These are phyloP conservation scores for Sporothrix phasma DNA, from an alignment of 2,329 filamentous ascomycete species.

Conservation along the genomic window DNA sequence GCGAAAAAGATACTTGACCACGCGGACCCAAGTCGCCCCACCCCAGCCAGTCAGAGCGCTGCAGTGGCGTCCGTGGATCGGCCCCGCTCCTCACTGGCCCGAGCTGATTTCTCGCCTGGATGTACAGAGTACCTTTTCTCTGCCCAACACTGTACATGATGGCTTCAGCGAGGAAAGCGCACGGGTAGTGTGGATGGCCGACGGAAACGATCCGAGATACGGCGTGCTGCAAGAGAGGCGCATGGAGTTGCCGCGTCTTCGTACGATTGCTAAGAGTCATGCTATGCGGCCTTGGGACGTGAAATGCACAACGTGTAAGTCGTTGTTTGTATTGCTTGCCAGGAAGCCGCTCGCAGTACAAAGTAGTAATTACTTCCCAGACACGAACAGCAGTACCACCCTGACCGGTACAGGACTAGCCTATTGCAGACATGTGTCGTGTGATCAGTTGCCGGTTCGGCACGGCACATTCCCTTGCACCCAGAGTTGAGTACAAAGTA, in stretches of 20 bases:
- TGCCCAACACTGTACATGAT: neutral
- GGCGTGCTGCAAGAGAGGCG: neutral
- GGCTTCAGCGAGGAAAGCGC: neutral
- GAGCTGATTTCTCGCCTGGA: neutral
- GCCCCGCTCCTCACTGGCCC: constrained; percentile 17
- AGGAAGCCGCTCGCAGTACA: neutral
- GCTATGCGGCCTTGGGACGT: neutral
- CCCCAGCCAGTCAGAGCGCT: constrained; percentile 16
- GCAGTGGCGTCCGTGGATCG: constrained; percentile 18
- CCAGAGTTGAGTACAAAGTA: neutral
- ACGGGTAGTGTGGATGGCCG: neutral
- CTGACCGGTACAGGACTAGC: neutral
- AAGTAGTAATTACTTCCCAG: neutral
- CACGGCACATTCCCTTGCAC: neutral
- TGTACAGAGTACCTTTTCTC: neutral
- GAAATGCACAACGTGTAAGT: neutral
- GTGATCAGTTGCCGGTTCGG: constrained; percentile 8
- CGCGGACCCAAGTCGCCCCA: neutral
- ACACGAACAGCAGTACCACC: neutral
- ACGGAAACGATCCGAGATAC: neutral
- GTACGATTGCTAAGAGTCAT: neutral
- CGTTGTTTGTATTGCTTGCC: neutral
- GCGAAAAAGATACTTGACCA: neutral
- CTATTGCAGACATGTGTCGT: constrained; percentile 7
- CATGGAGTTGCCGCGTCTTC: neutral